These are phyloP conservation scores for Malassezia brasiliensis DNA, from an alignment of 1,284 basidiomycete genomes.

Conservation along the genomic window DNA sequence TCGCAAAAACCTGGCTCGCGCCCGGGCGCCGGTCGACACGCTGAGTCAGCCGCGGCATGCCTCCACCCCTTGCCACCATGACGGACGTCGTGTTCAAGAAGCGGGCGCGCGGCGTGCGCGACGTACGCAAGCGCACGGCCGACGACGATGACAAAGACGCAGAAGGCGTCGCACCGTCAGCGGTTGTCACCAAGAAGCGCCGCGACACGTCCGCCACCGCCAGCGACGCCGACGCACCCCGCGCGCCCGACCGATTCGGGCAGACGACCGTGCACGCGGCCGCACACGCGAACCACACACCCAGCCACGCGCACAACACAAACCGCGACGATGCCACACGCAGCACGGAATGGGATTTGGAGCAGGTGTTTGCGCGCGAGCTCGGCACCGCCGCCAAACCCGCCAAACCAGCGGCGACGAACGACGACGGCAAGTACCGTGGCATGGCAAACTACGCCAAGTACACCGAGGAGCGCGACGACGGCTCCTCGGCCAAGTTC, in stretches of 20 bases:
- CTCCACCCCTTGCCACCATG: constrained; percentile 3
- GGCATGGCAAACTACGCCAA: constrained; percentile 72
- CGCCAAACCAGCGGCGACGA: constrained; percentile 8
- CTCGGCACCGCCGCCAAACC: constrained; percentile 12
- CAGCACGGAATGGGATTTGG: constrained; percentile 51
- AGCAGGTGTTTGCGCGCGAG: constrained; percentile 23
- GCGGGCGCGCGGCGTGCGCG: constrained; percentile 7
- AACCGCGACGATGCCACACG: constrained; percentile 50
- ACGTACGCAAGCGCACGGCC: constrained; percentile 15
- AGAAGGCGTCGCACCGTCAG: background rate
- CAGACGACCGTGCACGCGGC: constrained; percentile 53
- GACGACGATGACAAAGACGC: background rate
- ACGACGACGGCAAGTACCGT: constrained; percentile 76
- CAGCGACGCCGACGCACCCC: background rate
- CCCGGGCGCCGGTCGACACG: background rate
- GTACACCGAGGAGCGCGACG: constrained; percentile 61
- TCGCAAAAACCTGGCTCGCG: background rate
- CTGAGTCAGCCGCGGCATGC: background rate
- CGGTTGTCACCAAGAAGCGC: constrained; percentile 11
- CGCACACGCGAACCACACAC: constrained; percentile 19
- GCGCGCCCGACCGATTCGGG: constrained; percentile 54
- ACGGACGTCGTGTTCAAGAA: constrained; percentile 16
- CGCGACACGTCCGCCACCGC: background rate
- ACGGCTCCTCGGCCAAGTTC: constrained; percentile 72
- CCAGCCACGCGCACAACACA: constrained; percentile 7